Evolutionary conservation across 1,284 basidiomycete species (phyloP).

Genomic region (Leccinum pallidistipes): DNA sequence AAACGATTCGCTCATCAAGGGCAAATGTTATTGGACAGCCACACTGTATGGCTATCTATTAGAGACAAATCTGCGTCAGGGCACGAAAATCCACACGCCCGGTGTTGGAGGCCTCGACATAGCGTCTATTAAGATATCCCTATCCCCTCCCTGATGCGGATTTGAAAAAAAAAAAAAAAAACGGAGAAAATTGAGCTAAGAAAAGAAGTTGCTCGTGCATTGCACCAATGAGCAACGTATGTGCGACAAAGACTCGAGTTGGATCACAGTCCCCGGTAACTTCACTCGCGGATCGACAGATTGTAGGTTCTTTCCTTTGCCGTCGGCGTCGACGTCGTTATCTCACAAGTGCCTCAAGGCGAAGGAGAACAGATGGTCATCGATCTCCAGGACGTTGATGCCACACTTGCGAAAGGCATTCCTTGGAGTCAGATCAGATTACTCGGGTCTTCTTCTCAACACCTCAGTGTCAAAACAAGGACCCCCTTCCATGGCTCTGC

Average conservation of each 20-base stretch:
- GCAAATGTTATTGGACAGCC: too few species aligned
- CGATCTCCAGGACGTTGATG: constrained; percentile 85
- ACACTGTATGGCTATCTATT: constrained; percentile 61
- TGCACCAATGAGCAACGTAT: constrained; percentile 98
- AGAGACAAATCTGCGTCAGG: constrained; percentile 82
- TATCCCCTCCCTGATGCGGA: constrained; percentile 75
- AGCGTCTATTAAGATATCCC: constrained; percentile 81
- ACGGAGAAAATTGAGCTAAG: constrained; percentile 75
- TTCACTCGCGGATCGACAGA: constrained; percentile 76
- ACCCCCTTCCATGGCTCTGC: constrained; percentile 28
- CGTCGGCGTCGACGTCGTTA: not conserved
- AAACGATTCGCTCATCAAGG: too few species aligned
- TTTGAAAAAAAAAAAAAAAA: constrained; percentile 65
- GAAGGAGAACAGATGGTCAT: constrained; percentile 99
- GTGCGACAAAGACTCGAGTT: constrained; percentile 99
- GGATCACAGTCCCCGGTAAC: constrained; percentile 95
- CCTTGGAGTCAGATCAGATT: constrained; percentile 83
- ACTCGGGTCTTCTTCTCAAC: constrained; percentile 76
- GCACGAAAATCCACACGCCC: constrained; percentile 90
- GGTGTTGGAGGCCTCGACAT: constrained; percentile 90
- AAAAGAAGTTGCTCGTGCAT: constrained; percentile 90
- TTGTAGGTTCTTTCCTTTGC: constrained; percentile 40
- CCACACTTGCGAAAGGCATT: constrained; percentile 85
- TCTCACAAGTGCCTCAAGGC: constrained; percentile 56
- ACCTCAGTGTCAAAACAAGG: constrained; percentile 40